These are phyloP conservation scores for Phytophthora sp. DNA, from an alignment of 352 stramenopile species.

Conservation along the genomic window DNA sequence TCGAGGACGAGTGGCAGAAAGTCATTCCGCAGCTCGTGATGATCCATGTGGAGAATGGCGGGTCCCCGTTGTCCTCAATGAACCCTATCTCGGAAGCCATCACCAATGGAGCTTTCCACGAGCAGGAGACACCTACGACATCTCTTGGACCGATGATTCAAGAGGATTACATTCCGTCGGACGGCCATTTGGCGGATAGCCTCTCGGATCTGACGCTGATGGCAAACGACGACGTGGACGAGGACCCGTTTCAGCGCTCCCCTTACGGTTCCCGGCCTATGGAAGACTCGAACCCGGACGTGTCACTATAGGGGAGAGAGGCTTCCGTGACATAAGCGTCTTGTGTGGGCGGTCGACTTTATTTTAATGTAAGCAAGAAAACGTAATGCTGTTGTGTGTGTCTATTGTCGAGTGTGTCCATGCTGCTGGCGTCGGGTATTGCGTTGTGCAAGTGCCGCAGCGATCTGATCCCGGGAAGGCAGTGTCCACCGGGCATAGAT, in stretches of 20 bases:
- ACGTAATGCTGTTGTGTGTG: slow-evolving; percentile 12
- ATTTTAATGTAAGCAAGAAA: slow-evolving; percentile 45
- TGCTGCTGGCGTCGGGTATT: slow-evolving; percentile 18
- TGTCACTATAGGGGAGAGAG: slow-evolving; percentile 35
- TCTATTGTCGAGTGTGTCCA: slow-evolving; percentile 19
- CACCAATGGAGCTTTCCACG: slow-evolving; percentile 24
- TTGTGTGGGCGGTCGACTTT: slow-evolving; percentile 30
- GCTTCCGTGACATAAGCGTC: not conserved
- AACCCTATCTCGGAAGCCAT: slow-evolving; percentile 42
- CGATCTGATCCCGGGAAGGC: slow-evolving; percentile 70
- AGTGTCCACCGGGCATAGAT: slow-evolving; percentile 70
- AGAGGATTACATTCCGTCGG: slow-evolving; percentile 78
- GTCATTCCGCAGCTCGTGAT: slow-evolving; percentile 76
- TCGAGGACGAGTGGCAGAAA: slow-evolving; percentile 82
- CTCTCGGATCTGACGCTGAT: slow-evolving; percentile 64
- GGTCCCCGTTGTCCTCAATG: slow-evolving; percentile 41
- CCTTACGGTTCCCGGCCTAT: slow-evolving; percentile 38
- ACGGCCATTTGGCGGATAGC: slow-evolving; percentile 54
- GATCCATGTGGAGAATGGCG: slow-evolving; percentile 70
- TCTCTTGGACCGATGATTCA: slow-evolving; percentile 56
- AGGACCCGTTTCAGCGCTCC: slow-evolving; percentile 38
- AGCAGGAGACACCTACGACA: slow-evolving; percentile 14
- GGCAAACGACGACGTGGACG: slow-evolving; percentile 36
- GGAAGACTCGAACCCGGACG: slow-evolving; percentile 41
- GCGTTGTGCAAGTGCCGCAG: slow-evolving; percentile 39